A percentile compares a stretch with the other conserved stretches of the same genome.
Conservation (phyloP, 2,329 filamentous ascomycete genomes). For the Aulographum hederae region DNA sequence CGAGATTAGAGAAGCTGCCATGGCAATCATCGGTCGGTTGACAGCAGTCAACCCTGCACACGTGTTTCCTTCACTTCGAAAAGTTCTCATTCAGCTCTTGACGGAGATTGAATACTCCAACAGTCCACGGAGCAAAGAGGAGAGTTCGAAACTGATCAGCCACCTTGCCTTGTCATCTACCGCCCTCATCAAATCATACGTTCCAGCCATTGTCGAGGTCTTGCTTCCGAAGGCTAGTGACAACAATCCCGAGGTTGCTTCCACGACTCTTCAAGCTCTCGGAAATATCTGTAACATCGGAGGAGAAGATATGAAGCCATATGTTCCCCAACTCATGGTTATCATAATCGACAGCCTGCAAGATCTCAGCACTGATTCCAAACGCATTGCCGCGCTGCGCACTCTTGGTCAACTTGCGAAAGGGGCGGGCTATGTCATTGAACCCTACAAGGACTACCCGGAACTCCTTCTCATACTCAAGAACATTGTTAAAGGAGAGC, state of each 20-base stretch:
- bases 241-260: slow-evolving; percentile 68
- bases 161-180: slow-evolving; percentile 87
- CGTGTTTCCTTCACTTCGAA: slow-evolving; percentile 86
- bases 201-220: slow-evolving; percentile 88
- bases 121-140: slow-evolving; percentile 84
- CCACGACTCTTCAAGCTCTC: slow-evolving; percentile 87
- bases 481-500: slow-evolving; percentile 85
- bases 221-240: slow-evolving; percentile 87
- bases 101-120: slow-evolving; percentile 95
- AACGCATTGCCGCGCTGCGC: slow-evolving; percentile 78
- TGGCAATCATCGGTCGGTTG: slow-evolving; percentile 87
- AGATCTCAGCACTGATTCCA: slow-evolving; percentile 76
- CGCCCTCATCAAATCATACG: slow-evolving; percentile 84
- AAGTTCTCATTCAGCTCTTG: slow-evolving; percentile 86
- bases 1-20: slow-evolving; percentile 79
- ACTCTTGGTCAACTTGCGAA: slow-evolving; percentile 85
- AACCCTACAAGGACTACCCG: slow-evolving; percentile 88
- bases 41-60: slow-evolving; percentile 89
- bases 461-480: slow-evolving; percentile 84
- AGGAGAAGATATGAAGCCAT: slow-evolving; percentile 80
- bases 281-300: slow-evolving; percentile 89
- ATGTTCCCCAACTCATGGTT: slow-evolving; percentile 84
- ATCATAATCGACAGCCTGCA: slow-evolving; percentile 88
- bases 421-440: slow-evolving; percentile 94
- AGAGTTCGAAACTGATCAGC: slow-evolving; percentile 84